phyloP scores from a whole-genome alignment of 2,329 filamentous ascomycete genomes.

The Apiospora phragmitis region DNA sequence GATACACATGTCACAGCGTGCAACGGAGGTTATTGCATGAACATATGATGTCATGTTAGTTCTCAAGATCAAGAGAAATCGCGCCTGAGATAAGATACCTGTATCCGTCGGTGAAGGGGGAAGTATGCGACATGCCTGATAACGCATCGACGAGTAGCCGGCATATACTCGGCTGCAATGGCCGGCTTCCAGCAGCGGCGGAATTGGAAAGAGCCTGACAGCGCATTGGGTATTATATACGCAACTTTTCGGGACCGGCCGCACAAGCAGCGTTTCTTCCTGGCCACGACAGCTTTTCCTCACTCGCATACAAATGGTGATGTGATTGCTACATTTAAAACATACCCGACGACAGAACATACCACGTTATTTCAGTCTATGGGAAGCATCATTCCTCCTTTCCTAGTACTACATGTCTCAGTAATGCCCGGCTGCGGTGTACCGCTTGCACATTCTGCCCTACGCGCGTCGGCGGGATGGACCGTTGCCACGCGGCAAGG shows the following conservation, averaged over 20 bases:
- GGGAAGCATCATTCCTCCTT: neutral
- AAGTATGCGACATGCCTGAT: neutral
- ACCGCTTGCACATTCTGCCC: neutral
- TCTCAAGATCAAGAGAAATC: neutral
- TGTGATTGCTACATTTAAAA: neutral
- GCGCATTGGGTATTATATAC: neutral
- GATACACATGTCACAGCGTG: neutral
- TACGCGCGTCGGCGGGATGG: constrained; percentile 1
- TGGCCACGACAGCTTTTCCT: neutral
- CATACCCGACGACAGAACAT: neutral
- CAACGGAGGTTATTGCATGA: neutral
- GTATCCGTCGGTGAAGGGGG: neutral
- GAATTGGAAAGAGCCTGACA: neutral
- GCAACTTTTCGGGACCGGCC: neutral
- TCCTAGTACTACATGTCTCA: neutral
- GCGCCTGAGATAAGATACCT: neutral
- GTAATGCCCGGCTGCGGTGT: neutral
- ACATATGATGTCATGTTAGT: neutral
- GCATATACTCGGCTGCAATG: neutral
- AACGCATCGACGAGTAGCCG: neutral
- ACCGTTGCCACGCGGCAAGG: neutral
- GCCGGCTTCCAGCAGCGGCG: neutral
- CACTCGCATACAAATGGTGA: too few relatives aligned
- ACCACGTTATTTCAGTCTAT: neutral
- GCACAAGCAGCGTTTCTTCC: neutral